phyloP scores from a whole-genome alignment of 2,329 filamentous ascomycete species.

The Xylariaceae sp. region DNA sequence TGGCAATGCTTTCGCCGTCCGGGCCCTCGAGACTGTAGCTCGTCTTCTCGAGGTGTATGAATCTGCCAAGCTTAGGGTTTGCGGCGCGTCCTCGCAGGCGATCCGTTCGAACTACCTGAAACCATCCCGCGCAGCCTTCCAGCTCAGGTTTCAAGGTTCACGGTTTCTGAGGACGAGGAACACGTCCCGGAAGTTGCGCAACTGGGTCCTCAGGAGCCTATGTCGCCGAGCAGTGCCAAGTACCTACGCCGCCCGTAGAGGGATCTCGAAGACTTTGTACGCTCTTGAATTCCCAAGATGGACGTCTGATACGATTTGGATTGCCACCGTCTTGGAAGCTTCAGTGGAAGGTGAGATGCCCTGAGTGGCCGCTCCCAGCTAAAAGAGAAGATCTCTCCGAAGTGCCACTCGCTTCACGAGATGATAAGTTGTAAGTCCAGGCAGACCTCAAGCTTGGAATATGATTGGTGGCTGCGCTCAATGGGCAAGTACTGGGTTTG shows the following conservation, averaged over 20 bases:
- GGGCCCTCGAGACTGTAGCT: constrained; percentile 24
- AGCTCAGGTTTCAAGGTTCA: constrained; percentile 40
- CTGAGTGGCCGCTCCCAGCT: too few relatives aligned
- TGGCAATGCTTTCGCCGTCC: constrained; percentile 25
- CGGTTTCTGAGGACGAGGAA: constrained; percentile 50
- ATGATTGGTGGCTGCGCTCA: too few relatives aligned
- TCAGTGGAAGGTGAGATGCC: too few relatives aligned
- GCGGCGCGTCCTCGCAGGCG: constrained; percentile 10
- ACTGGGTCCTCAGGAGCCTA: constrained; percentile 47
- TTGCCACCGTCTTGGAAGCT: constrained; percentile 14
- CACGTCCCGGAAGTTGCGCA: constrained; percentile 39
- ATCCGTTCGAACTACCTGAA: constrained; percentile 26
- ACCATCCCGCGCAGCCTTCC: constrained; percentile 22
- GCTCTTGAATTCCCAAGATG: constrained; percentile 43
- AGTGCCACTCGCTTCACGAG: too few relatives aligned
- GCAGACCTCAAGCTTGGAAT: too few relatives aligned
- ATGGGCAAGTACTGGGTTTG: too few relatives aligned
- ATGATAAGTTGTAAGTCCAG: too few relatives aligned
- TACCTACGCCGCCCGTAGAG: constrained; percentile 38
- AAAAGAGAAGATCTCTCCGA: too few relatives aligned
- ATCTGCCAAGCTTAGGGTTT: constrained; percentile 23
- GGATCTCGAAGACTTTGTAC: constrained; percentile 45
- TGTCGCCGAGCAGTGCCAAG: constrained; percentile 50
- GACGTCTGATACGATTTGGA: constrained; percentile 49
- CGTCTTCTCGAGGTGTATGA: constrained; percentile 31